phyloP scores from a whole-genome alignment of 192 early-diverging fungal genomes.

The Backusella parvicylindrica region DNA sequence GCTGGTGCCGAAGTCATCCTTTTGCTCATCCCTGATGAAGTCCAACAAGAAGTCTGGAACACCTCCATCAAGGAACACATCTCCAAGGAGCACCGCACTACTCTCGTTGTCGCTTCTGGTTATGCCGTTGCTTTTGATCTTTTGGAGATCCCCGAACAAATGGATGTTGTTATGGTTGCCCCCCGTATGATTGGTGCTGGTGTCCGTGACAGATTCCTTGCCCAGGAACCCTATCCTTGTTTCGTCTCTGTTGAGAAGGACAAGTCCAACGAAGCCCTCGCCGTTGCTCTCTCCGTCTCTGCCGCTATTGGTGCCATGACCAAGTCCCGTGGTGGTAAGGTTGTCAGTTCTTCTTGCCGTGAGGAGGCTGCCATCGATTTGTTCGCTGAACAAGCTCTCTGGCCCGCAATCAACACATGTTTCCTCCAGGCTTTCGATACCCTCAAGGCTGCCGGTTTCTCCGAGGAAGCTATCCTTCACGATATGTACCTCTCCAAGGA shows the following conservation, averaged over 20 bases:
- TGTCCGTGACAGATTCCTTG: conserved; percentile 20
- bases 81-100: neutral
- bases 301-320: conserved; percentile 10
- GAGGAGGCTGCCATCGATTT: conserved; percentile 18
- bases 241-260: conserved; percentile 18
- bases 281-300: conserved; percentile 2
- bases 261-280: neutral
- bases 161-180: conserved; percentile 25
- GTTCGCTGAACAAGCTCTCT: conserved; percentile 18
- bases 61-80: conserved; percentile 6
- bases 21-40: conserved; percentile 20
- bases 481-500: conserved; percentile 23
- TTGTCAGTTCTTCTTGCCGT: conserved; percentile 10
- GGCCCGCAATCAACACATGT: conserved; percentile 19
- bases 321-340: conserved; percentile 13
- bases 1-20: conserved; percentile 7
- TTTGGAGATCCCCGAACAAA: conserved; percentile 12
- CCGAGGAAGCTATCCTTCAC: conserved; percentile 15
- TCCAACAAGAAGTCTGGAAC: conserved; percentile 18
- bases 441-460: conserved; percentile 18
- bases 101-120: conserved; percentile 17
- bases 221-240: conserved; percentile 16
- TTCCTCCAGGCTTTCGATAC: conserved; percentile 16
- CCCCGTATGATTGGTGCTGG: conserved; percentile 22
- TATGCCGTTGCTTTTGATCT: conserved; percentile 17